Base-by-base conservation (phyloP, 2,329 filamentous ascomycete species). In the Hypoxylon sp. region DNA sequence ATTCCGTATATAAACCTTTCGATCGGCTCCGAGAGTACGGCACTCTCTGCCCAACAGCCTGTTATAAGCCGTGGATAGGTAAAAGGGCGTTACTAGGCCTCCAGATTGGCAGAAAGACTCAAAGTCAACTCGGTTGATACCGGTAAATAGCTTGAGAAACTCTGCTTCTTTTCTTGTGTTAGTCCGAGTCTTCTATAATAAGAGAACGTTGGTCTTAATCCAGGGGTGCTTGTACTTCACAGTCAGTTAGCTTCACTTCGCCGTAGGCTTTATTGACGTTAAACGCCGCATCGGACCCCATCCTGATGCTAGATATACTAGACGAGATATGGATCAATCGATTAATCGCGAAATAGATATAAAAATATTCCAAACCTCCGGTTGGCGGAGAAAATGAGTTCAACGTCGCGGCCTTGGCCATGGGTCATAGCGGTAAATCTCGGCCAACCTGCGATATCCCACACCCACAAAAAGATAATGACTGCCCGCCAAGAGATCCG, bases 221-320 rank as follows among this genome's bases (percentile, higher is more conserved):
- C 82, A 86, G 70, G 84, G 84, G 0, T 84, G 86, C 69, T 71
- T 86, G 1, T 87, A 87, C 72, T 87, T 86, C 68, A 87, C 84
- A 0, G 81, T 82, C 39, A 87, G 87, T 61, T 84, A 87, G 76
- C 76, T 86, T 3, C 67, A 68, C 10, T 55, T 72, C n/a, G 55
- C 55, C 3, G 33, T 58, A 11, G 2, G 29, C 29, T 31, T 31
- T 6, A 31, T 31, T 5, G 29, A 8, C 29, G 6, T 31, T 9
- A 31, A 31, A 8, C 29, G 8, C 29, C 29, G 6, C 29, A 31
- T 6, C 3, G 6, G 5, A 9, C 29, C 29, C 8, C 9, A 31
- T 31, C 6, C 6, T 31, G 6, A 31, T 9, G 29, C 29, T 31
- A 31, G 6, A 31, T 31, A 31, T 31, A 8, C 29, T 31, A 8